These are phyloP conservation scores for Vitis hybrid DNA, from an alignment of 177 flowering plant species.

Conservation along the genomic window DNA sequence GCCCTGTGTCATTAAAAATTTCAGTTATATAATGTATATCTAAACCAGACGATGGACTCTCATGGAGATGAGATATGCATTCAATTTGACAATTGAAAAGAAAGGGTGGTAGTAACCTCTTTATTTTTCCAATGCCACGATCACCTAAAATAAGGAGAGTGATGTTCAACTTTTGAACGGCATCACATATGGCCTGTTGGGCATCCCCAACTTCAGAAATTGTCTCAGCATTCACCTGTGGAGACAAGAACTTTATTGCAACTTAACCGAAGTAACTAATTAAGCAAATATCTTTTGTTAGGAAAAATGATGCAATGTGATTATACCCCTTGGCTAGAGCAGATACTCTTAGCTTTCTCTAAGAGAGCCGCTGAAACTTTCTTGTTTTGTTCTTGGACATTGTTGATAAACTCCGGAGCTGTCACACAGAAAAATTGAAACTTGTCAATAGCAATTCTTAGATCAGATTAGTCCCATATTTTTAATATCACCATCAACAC, in stretches of 20 bases:
- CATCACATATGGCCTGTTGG: constrained; percentile 26
- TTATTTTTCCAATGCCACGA: constrained; percentile 24
- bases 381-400: constrained; percentile 44
- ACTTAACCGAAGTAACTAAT: neutral
- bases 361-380: constrained; percentile 35
- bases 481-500: too few species aligned
- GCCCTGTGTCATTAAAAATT: constrained; percentile 19
- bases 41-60: too few species aligned
- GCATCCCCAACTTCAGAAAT: constrained; percentile 37
- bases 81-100: too few species aligned
- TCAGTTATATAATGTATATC: too few species aligned
- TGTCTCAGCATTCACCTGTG: constrained; percentile 40
- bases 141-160: constrained; percentile 30
- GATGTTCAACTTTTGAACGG: constrained; percentile 23
- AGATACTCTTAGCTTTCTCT: constrained; percentile 54
- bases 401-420: constrained; percentile 49
- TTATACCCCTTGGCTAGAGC: constrained; percentile 50
- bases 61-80: too few species aligned
- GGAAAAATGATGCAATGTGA: neutral
- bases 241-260: neutral
- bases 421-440: constrained; percentile 4
- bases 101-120: constrained; percentile 22
- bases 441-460: neutral
- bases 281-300: constrained; percentile 25
- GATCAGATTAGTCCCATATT: too few species aligned